Conservation (phyloP, 2,329 filamentous ascomycete genomes). For the Aspergillus niger region DNA sequence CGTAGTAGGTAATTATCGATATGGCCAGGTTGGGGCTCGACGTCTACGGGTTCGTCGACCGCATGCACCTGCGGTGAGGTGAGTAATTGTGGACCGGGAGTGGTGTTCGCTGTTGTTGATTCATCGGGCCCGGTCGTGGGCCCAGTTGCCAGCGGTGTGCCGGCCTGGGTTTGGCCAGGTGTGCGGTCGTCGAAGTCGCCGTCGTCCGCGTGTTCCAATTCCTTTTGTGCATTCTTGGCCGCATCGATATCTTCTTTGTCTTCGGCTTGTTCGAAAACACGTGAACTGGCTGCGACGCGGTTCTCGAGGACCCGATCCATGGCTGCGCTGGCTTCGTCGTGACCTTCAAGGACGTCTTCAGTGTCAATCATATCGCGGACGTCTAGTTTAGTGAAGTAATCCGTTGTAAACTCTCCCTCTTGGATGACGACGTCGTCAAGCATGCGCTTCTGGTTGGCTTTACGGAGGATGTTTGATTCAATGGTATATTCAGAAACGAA, state of each 20-base stretch:
- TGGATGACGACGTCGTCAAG: constrained; percentile 98
- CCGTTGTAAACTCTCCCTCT: constrained; percentile 95
- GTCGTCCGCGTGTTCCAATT: constrained; percentile 80
- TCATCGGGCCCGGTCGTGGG: constrained; percentile 42
- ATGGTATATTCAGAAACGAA: constrained; percentile 93
- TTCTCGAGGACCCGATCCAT: constrained; percentile 83
- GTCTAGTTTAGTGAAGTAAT: constrained; percentile 81
- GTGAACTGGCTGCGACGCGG: constrained; percentile 64
- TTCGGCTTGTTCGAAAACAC: constrained; percentile 84
- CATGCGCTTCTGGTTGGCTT: constrained; percentile 96
- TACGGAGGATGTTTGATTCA: constrained; percentile 95
- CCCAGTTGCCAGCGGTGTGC: constrained; percentile 38
- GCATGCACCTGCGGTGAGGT: constrained; percentile 23
- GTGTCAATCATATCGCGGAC: constrained; percentile 69
- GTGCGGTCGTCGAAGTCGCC: constrained; percentile 76
- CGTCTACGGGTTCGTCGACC: constrained; percentile 33
- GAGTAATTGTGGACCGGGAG: constrained; percentile 14
- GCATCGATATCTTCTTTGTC: constrained; percentile 89
- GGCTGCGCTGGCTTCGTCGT: constrained; percentile 75
- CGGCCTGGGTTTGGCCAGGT: constrained; percentile 35
- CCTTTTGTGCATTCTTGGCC: constrained; percentile 82
- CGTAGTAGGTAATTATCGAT: constrained; percentile 76
- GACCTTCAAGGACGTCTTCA: constrained; percentile 57
- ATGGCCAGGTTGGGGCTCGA: constrained; percentile 55
- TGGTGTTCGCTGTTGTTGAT: constrained; percentile 10